phyloP scores from a whole-genome alignment of 768 basidiomycete species.

The Boletus barrowsii region DNA sequence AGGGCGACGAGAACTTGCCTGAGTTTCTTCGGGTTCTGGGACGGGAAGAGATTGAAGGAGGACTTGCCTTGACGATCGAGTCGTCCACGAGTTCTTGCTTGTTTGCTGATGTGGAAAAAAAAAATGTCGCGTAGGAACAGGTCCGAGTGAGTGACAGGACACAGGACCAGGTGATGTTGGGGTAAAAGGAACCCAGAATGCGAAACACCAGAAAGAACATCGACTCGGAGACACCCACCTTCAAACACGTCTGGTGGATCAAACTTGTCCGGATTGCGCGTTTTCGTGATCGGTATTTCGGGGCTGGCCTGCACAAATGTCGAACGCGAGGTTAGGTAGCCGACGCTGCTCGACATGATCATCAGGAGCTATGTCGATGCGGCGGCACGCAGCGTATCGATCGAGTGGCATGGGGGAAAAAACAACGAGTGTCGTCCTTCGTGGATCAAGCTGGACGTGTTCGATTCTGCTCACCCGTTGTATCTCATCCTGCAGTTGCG shows the following conservation, averaged over 20 bases:
- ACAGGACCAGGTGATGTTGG: background rate
- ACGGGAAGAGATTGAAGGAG: constrained; percentile 77
- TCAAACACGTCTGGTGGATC: constrained; percentile 74
- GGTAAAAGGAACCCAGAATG: background rate
- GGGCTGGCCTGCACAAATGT: constrained; percentile 76
- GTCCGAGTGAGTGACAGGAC: background rate
- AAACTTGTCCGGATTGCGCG: constrained; percentile 66
- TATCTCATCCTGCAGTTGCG: constrained; percentile 92
- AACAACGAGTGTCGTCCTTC: background rate
- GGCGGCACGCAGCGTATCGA: too few species aligned
- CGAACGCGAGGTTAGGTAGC: constrained; percentile 73
- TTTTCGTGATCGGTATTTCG: constrained; percentile 82
- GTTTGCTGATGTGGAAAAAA: constrained; percentile 50
- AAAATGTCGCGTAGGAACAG: background rate
- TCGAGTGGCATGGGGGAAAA: too few species aligned
- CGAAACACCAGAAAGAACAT: background rate
- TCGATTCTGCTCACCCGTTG: constrained; percentile 56
- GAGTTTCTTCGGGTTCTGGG: constrained; percentile 74
- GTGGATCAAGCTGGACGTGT: background rate
- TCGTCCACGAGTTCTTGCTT: constrained; percentile 82
- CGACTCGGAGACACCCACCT: constrained; percentile 44
- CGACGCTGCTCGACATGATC: constrained; percentile 82
- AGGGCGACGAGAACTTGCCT: constrained; percentile 36
- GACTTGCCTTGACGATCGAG: constrained; percentile 79
- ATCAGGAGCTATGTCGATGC: constrained; percentile 59